Percentiles rank a stretch among this genome's conserved stretches.
phyloP scores from a whole-genome alignment of 176 grass and related monocot species.

The sorghum (Sorghum bicolor) region Sorghum_bicolor_NCBIv3 NC_012874.2:59172501-59173000 shows the following conservation, averaged over 20 bases:
- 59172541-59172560: neutral
- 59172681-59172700: neutral
- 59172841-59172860: neutral
- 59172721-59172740: neutral
- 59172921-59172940: no score
- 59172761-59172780: neutral
- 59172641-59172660: neutral
- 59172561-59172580: no score
- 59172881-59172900: no score
- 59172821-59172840: neutral
- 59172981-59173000: neutral
- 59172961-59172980: no score
- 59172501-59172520: neutral
- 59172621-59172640: neutral
- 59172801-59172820: neutral
- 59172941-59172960: no score
- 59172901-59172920: no score
- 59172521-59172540: neutral
- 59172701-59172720: neutral
- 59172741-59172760: neutral
- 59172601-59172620: neutral
- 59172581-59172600: neutral
- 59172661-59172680: neutral
- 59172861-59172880: neutral
- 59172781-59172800: neutral